Conservation (phyloP, 768 basidiomycete species). For the Harrya chromipes region DNA sequence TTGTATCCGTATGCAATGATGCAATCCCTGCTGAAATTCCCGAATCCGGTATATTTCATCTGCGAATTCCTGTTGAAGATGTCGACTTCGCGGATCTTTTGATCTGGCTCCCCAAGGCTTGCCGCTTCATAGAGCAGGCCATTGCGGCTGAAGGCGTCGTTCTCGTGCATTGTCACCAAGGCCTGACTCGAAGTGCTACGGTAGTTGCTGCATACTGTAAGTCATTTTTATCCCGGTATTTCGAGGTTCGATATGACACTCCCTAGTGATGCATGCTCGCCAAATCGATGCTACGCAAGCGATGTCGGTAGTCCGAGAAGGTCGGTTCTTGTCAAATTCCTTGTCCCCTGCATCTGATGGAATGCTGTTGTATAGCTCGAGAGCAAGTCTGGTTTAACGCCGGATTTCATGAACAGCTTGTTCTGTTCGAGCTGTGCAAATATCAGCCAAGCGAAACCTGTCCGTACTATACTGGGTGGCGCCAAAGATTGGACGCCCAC, state of each 20-base stretch:
- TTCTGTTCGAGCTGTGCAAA: slow-evolving; percentile 69
- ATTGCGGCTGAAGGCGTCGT: slow-evolving; percentile 55
- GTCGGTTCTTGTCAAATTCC: slow-evolving; percentile 33
- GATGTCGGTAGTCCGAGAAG: slow-evolving; percentile 56
- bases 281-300: slow-evolving; percentile 56
- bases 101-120: slow-evolving; percentile 62
- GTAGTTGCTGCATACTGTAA: slow-evolving; percentile 77
- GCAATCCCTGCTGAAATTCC: slow-evolving; percentile 68
- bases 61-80: slow-evolving; percentile 69
- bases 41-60: slow-evolving; percentile 64
- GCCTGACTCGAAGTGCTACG: slow-evolving; percentile 62
- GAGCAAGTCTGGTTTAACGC: slow-evolving; percentile 77
- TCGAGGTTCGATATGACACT: slow-evolving; percentile 2
- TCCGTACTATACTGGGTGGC: slow-evolving; percentile 69
- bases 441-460: slow-evolving; percentile 58
- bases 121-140: slow-evolving; percentile 64
- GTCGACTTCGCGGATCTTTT: slow-evolving; percentile 68
- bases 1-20: slow-evolving; percentile 74
- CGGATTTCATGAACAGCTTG: slow-evolving; percentile 78
- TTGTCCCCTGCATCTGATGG: slow-evolving; percentile 2
- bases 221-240: slow-evolving; percentile 20
- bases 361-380: slow-evolving; percentile 43
- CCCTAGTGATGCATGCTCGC: slow-evolving; percentile 64
- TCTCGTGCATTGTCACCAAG: slow-evolving; percentile 66
- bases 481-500: slow-evolving; percentile 48